phyloP scores from a whole-genome alignment of 371 early-diverging fungal genomes.

The Circinella minor region DNA sequence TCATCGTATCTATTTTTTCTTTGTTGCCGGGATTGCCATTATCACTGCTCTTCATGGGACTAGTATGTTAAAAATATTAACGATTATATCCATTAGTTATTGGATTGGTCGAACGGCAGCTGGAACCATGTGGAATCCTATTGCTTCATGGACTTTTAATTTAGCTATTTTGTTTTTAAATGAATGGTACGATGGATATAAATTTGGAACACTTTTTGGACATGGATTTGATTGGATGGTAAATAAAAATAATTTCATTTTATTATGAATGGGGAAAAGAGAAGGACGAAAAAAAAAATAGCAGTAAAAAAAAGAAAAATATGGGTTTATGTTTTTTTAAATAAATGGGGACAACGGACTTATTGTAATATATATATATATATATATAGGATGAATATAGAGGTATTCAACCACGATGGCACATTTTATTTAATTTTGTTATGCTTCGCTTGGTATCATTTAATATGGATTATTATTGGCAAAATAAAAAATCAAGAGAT shows the following conservation, averaged over 20 bases:
- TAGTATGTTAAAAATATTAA: constrained; percentile 73
- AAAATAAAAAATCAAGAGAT: constrained; percentile 29
- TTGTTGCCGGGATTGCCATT: constrained; percentile 67
- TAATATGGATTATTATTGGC: constrained; percentile 93
- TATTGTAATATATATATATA: too few species aligned
- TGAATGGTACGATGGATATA: constrained; percentile 74
- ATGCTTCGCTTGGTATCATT: constrained; percentile 91
- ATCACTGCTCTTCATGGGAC: constrained; percentile 58
- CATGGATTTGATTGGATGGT: constrained; percentile 73
- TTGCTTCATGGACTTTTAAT: constrained; percentile 80
- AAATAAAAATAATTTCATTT: constrained; percentile 16
- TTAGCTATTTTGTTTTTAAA: constrained; percentile 77
- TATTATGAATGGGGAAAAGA: background rate
- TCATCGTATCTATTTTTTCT: constrained; percentile 48
- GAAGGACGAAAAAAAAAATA: background rate
- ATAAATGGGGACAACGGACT: too few species aligned
- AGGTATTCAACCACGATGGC: constrained; percentile 82
- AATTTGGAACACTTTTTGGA: constrained; percentile 59
- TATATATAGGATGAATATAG: constrained; percentile 56
- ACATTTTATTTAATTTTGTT: constrained; percentile 87
- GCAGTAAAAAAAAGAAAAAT: too few species aligned
- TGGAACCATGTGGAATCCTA: constrained; percentile 63
- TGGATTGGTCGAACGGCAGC: constrained; percentile 57
- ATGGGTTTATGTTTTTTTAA: too few species aligned
- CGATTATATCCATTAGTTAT: constrained; percentile 68